phyloP scores from a whole-genome alignment of 345 rosid species.

The Angophora floribunda region DNA sequence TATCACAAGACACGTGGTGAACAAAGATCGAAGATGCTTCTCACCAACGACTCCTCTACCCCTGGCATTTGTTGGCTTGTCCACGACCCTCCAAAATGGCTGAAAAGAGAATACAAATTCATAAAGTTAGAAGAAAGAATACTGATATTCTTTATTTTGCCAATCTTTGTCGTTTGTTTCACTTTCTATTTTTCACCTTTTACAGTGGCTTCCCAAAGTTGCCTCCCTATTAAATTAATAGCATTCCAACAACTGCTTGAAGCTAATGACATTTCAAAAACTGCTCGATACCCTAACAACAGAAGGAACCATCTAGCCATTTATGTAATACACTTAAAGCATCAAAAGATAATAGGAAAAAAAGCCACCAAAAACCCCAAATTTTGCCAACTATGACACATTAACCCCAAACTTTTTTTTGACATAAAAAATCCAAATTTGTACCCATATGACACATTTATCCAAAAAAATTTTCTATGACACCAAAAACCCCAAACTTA shows the following conservation, averaged over 20 bases:
- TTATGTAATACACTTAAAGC: not conserved
- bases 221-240: not conserved
- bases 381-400: too few relatives aligned
- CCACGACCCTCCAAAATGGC: conserved; percentile 87
- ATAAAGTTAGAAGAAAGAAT: not conserved
- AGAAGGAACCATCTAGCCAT: not conserved
- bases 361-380: too few relatives aligned
- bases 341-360: not conserved
- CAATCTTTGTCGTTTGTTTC: not conserved
- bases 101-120: conserved; percentile 16
- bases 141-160: not conserved
- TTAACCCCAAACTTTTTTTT: too few relatives aligned
- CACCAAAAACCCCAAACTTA: too few relatives aligned
- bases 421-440: too few relatives aligned
- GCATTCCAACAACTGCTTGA: not conserved
- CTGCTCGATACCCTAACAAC: not conserved
- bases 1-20: not conserved
- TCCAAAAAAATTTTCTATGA: too few relatives aligned
- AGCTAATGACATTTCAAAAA: not conserved
- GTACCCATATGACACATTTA: too few relatives aligned
- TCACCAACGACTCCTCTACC: conserved; percentile 97
- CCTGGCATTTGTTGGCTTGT: conserved; percentile 10
- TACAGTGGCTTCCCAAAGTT: not conserved
- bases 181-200: not conserved
- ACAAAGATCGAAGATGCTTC: conserved; percentile 13